Evolutionary conservation across 2,329 filamentous ascomycete species (phyloP).

Genomic region (Xylariaceae sp.): DNA sequence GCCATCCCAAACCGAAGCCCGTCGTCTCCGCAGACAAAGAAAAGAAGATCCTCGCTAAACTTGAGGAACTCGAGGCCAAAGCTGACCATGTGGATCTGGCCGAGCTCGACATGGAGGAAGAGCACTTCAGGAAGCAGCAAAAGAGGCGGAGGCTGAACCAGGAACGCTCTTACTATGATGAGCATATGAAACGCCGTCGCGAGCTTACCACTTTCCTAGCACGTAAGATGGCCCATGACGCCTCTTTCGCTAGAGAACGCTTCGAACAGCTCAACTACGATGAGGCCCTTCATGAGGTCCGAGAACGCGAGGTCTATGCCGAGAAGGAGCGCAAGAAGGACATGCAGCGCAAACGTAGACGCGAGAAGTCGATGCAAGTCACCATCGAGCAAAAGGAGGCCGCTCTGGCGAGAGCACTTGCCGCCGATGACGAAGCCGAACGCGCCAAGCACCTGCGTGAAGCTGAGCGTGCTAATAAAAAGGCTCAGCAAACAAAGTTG

Average conservation of each 20-base stretch:
- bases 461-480: slow-evolving; percentile 86
- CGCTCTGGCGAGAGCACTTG: slow-evolving; percentile 71
- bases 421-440: slow-evolving; percentile 78
- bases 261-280: slow-evolving; percentile 76
- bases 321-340: slow-evolving; percentile 99
- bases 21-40: slow-evolving; percentile 54
- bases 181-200: slow-evolving; percentile 57
- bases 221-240: slow-evolving; percentile 64
- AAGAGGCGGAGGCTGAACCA: slow-evolving; percentile 68
- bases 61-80: slow-evolving; percentile 44
- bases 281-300: slow-evolving; percentile 79
- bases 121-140: slow-evolving; percentile 50
- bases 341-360: slow-evolving; percentile 94
- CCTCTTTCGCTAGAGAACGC: slow-evolving; percentile 67
- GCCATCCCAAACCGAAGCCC: slow-evolving; percentile 47
- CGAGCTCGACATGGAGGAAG: slow-evolving; percentile 42
- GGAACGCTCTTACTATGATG: slow-evolving; percentile 57
- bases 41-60: slow-evolving; percentile 64
- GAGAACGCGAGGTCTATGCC: slow-evolving; percentile 82
- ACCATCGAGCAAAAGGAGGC: slow-evolving; percentile 88
- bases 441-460: slow-evolving; percentile 76
- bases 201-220: slow-evolving; percentile 58
- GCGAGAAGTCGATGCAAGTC: slow-evolving; percentile 92
- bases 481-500: slow-evolving; percentile 84
- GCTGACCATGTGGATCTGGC: slow-evolving; percentile 39